Evolutionary conservation across 805 yeast species (phyloP).

Genomic region (Saturnispora serradocipensis): DNA sequence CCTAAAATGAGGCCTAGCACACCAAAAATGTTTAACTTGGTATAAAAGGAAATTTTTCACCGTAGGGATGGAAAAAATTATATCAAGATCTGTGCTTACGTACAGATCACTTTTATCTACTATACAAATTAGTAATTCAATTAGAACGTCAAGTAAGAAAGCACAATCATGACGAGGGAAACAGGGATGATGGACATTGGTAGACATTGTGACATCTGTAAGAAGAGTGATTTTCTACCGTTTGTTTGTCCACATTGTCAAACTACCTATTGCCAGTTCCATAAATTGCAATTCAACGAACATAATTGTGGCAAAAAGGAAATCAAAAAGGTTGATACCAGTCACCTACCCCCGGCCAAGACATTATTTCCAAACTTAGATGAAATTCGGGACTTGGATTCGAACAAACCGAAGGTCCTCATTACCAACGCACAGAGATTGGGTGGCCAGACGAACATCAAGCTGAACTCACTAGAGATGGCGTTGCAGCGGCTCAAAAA

Average conservation of each 20-base stretch:
- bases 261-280: slow-evolving; percentile 40
- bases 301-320: slow-evolving; percentile 19
- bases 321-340: slow-evolving; percentile 6
- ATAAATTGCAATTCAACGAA: slow-evolving; percentile 30
- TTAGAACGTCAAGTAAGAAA: slow-evolving; percentile 7
- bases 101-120: neutral
- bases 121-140: neutral
- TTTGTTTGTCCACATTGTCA: slow-evolving; percentile 38
- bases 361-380: slow-evolving; percentile 44
- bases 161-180: slow-evolving; percentile 12
- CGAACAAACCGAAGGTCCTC: slow-evolving; percentile 6
- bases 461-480: slow-evolving; percentile 9
- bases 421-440: slow-evolving; percentile 7
- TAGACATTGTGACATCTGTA: slow-evolving; percentile 44
- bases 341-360: slow-evolving; percentile 32
- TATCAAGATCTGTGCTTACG: neutral
- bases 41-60: neutral
- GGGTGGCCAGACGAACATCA: slow-evolving; percentile 7
- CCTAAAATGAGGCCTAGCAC: neutral
- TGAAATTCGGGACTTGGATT: slow-evolving; percentile 28
- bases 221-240: slow-evolving; percentile 49
- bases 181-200: slow-evolving; percentile 46
- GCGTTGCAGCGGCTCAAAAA: slow-evolving; percentile 14
- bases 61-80: neutral
- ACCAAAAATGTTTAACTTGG: neutral